Evolutionary conservation across 345 rosid species (phyloP), one percentile per base, ranked within the genome.

Genomic region (Theobroma cacao): DNA sequence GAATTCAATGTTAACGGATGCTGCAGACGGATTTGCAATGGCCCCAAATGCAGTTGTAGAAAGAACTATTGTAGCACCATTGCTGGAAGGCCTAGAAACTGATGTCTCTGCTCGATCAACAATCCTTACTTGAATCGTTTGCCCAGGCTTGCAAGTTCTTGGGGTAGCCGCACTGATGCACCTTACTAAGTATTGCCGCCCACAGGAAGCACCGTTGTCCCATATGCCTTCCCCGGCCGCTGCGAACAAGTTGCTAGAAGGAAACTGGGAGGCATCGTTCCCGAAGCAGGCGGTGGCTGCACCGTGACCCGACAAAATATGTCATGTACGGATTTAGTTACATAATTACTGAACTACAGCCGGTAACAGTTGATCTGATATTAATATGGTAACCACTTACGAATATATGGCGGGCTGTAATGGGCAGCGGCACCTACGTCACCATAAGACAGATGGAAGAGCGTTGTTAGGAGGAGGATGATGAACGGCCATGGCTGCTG

Each of bases 161-260:
- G 67, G 82, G 3, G 38, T 78, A 2, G 70, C 70, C 1, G 88
- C 90, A 4, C 90, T 91, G 24, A 90, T 83, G 84, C 95, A 91
- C 9, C 91, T 66, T 10, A 91, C 88, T 78, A 77, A 20, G 63
- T 91, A 91, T 28, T 75, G 83, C 75, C 91, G 77, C 69, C 93
- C 92, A 3, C 95, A 91, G 3, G 89, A 75, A 0, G 93, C 91
- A 0, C 95, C 95, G 12, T 87, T 88, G 79, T 90, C 92, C 95
- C 93, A 91, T 73, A 91, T 40, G 67, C 91, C 90, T 8, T 87
- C 92, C 0, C 93, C 89, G 1, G 89, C 93, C 0, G 91, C 90
- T 14, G 82, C 95, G 13, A 91, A 91, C 47, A 85, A 56, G 73
- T 85, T 83, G 85, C 65, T 82, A 4, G 89, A 26, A 2, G 95